A percentile compares a stretch with the other conserved stretches of the same genome.
phyloP scores from a whole-genome alignment of 371 early-diverging fungal genomes.

The Sporodiniella umbellata region DNA sequence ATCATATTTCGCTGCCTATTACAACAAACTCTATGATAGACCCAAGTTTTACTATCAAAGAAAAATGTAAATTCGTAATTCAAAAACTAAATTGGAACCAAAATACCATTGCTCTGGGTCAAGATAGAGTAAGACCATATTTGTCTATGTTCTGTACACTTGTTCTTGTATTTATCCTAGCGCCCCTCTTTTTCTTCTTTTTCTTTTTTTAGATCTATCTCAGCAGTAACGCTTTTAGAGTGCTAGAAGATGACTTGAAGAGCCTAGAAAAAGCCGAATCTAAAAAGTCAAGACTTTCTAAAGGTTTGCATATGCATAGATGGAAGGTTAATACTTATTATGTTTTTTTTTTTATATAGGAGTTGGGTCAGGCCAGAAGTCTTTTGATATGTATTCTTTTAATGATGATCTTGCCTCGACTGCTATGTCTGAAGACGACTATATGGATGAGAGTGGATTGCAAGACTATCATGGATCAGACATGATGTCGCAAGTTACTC shows the following conservation, averaged over 20 bases:
- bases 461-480: conserved; percentile 20
- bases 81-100: conserved; percentile 61
- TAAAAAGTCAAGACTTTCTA: conserved; percentile 35
- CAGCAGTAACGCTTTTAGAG: conserved; percentile 68
- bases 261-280: conserved; percentile 44
- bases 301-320: conserved; percentile 15
- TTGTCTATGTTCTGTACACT: neutral
- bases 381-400: conserved; percentile 30
- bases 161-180: no score
- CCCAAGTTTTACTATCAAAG: conserved; percentile 26
- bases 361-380: conserved; percentile 11
- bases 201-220: conserved; percentile 74
- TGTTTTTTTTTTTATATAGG: neutral
- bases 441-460: conserved; percentile 18
- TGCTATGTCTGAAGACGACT: conserved; percentile 33
- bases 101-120: conserved; percentile 63
- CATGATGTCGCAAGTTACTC: conserved; percentile 18
- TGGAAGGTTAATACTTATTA: no score
- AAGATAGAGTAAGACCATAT: conserved; percentile 32
- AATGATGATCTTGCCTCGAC: conserved; percentile 35
- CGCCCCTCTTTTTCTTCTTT: no score
- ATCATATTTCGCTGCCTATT: conserved; percentile 49
- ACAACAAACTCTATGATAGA: conserved; percentile 43
- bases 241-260: conserved; percentile 62
- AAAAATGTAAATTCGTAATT: conserved; percentile 52